Evolutionary conservation across 2,329 filamentous ascomycete species (phyloP).

Genomic region (Madurella fahalii): DNA sequence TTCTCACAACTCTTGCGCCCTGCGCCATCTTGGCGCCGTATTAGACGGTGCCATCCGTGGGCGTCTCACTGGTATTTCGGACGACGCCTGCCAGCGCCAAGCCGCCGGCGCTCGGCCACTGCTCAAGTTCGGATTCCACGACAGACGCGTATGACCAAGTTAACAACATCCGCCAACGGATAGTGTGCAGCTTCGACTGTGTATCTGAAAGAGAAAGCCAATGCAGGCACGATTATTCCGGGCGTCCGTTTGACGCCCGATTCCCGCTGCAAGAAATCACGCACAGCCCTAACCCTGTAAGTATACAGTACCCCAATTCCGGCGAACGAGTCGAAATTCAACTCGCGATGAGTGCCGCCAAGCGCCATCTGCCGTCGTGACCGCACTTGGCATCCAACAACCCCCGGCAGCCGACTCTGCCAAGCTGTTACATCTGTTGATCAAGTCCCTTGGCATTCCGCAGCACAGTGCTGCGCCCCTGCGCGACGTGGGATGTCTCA

Average conservation of each 20-base stretch:
- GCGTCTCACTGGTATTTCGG: neutral
- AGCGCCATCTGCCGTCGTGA: conserved; percentile 4
- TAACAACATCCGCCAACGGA: neutral
- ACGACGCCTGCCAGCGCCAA: neutral
- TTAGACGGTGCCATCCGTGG: no score
- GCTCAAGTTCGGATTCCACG: neutral
- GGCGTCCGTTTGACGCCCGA: no score
- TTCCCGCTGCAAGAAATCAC: no score
- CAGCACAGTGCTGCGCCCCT: neutral
- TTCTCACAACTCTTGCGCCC: neutral
- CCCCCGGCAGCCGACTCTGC: neutral
- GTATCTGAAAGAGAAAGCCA: no score
- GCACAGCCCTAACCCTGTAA: no score
- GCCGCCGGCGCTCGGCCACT: no score
- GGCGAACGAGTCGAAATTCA: neutral
- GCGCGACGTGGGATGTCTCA: neutral
- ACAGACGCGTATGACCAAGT: neutral
- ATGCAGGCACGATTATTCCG: no score
- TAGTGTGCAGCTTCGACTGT: no score
- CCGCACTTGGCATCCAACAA: conserved; percentile 3
- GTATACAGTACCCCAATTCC: no score
- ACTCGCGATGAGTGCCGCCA: neutral
- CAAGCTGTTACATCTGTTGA: conserved; percentile 11
- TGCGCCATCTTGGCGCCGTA: neutral
- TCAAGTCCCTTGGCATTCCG: conserved; percentile 11